Evolutionary conservation across 129 eudicot species (phyloP).

Genomic region (Artemisia argyi): DNA sequence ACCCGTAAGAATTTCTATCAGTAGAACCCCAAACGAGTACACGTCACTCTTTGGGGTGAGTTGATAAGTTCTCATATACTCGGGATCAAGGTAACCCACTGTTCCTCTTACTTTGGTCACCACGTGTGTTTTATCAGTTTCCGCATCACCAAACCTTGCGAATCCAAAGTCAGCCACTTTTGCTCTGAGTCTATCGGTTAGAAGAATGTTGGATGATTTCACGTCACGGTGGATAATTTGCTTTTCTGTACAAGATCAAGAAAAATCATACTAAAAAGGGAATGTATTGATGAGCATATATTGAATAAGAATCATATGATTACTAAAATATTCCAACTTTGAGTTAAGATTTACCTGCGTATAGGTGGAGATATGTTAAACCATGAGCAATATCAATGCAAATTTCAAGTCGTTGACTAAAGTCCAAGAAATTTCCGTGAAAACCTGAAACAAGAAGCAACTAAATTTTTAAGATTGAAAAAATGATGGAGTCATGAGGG

Average conservation of each 20-base stretch:
- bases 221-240: constrained; percentile 95
- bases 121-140: constrained; percentile 63
- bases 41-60: constrained; percentile 94
- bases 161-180: constrained; percentile 96
- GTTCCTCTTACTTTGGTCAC: constrained; percentile 90
- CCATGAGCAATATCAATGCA: constrained; percentile 92
- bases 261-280: neutral
- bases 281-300: too few species aligned
- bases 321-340: neutral
- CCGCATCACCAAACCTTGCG: constrained; percentile 77
- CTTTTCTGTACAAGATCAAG: constrained; percentile 58
- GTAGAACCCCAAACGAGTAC: constrained; percentile 84
- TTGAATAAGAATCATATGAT: too few species aligned
- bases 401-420: constrained; percentile 88
- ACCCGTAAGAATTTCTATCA: constrained; percentile 82
- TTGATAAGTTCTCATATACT: constrained; percentile 87
- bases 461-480: constrained; percentile 21
- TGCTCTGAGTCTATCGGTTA: constrained; percentile 76
- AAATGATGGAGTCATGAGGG: neutral
- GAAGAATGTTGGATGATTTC: constrained; percentile 90
- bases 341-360: constrained; percentile 56
- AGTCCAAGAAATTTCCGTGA: constrained; percentile 73
- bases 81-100: constrained; percentile 97
- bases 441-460: constrained; percentile 45
- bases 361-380: constrained; percentile 82